Conservation (phyloP, 768 basidiomycete genomes). For the Sporobolomyces roseus region DNA sequence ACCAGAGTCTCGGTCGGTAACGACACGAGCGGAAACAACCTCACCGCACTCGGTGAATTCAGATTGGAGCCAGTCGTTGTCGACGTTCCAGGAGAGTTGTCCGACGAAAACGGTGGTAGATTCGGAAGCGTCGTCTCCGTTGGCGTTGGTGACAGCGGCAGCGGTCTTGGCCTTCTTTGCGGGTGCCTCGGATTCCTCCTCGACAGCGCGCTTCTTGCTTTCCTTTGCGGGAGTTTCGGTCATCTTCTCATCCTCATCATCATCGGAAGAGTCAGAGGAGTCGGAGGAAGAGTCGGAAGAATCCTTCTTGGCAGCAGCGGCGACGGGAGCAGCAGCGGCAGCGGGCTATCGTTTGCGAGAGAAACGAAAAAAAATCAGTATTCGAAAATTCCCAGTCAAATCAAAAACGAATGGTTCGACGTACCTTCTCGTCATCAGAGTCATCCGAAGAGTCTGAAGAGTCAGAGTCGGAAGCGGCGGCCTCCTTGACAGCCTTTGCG, state of each 20-base stretch:
- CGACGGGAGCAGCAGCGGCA: slow-evolving; percentile 17
- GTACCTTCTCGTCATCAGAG: slow-evolving; percentile 22
- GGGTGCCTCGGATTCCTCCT: slow-evolving; percentile 50
- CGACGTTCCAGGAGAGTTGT: slow-evolving; percentile 89
- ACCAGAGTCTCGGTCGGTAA: slow-evolving; percentile 53
- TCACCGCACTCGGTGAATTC: slow-evolving; percentile 88
- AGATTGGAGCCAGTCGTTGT: slow-evolving; percentile 86
- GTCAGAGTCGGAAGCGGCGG: slow-evolving; percentile 27
- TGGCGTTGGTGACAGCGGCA: slow-evolving; percentile 53
- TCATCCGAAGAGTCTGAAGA: slow-evolving; percentile 15
- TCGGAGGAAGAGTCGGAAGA: slow-evolving; percentile 36
- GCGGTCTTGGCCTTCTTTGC: slow-evolving; percentile 80
- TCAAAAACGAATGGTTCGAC: not conserved
- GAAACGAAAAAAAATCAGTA: not conserved
- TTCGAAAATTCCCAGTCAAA: not conserved
- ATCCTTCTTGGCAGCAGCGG: slow-evolving; percentile 31
- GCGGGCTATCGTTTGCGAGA: not conserved
- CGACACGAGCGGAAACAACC: slow-evolving; percentile 82
- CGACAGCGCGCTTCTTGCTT: slow-evolving; percentile 43
- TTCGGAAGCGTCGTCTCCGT: slow-evolving; percentile 47
- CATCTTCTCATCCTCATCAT: slow-evolving; percentile 29
- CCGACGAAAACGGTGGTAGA: slow-evolving; percentile 83
- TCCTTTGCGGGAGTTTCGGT: slow-evolving; percentile 39
- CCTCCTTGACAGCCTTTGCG: slow-evolving; percentile 27
- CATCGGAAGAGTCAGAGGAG: slow-evolving; percentile 25